Evolutionary conservation across 169 alveolate species (phyloP).

Genomic region (Perkinsus olseni): DNA sequence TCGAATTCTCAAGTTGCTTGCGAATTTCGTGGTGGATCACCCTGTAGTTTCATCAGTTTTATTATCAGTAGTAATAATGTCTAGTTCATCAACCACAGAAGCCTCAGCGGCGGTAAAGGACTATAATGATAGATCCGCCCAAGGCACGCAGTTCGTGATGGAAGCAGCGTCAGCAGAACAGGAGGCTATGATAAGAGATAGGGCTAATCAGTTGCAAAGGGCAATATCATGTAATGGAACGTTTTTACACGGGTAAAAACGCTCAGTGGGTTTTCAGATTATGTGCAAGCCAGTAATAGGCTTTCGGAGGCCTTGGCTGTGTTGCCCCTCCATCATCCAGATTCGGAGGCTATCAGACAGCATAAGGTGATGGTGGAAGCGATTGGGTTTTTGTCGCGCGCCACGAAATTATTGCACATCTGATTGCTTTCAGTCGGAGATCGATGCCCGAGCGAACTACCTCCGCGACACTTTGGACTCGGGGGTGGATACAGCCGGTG

Average conservation of each 20-base stretch:
- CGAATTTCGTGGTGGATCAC: no score
- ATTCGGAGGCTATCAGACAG: not conserved
- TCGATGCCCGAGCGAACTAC: not conserved
- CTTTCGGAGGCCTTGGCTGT: not conserved
- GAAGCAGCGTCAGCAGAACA: not conserved
- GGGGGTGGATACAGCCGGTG: not conserved
- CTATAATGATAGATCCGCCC: not conserved
- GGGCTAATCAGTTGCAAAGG: not conserved
- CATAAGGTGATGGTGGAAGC: not conserved
- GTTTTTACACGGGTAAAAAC: not conserved
- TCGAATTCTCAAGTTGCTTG: no score
- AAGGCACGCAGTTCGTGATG: not conserved
- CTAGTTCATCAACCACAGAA: not conserved
- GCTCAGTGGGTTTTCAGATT: not conserved
- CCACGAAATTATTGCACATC: no score
- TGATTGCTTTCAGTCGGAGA: not conserved
- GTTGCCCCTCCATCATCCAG: not conserved
- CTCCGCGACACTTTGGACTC: not conserved
- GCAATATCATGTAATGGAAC: not conserved
- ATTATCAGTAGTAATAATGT: no score
- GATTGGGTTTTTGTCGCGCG: not conserved
- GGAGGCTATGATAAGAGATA: not conserved
- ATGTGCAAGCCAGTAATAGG: not conserved
- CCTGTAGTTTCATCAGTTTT: not conserved
- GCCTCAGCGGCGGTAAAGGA: not conserved